Evolutionary conservation across 495 filamentous ascomycete genomes (phyloP).

Genomic region (Articulospora tetracladia): DNA sequence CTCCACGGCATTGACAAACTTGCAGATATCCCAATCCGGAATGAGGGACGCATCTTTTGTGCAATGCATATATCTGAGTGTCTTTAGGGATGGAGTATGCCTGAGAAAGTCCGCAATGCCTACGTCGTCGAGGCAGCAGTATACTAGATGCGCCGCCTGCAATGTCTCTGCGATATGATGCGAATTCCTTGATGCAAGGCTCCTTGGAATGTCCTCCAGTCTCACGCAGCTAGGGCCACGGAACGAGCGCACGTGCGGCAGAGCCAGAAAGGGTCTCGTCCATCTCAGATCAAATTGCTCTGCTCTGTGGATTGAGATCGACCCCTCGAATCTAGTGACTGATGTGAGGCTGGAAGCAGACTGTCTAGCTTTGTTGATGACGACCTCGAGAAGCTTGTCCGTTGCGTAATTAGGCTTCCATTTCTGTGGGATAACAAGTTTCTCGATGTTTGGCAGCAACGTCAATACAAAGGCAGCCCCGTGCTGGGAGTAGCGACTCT

Average conservation of each 20-base stretch:
- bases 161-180: conserved; percentile 24
- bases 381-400: conserved; percentile 26
- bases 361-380: conserved; percentile 25
- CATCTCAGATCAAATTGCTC: conserved; percentile 26
- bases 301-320: conserved; percentile 10
- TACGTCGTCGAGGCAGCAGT: conserved; percentile 30
- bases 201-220: conserved; percentile 19
- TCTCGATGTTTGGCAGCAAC: conserved; percentile 33
- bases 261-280: conserved; percentile 28
- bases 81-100: conserved; percentile 30
- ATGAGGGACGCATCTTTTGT: conserved; percentile 11
- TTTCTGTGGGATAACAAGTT: conserved; percentile 21
- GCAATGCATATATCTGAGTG: conserved; percentile 32
- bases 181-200: conserved; percentile 20
- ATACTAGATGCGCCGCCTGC: conserved; percentile 24
- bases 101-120: conserved; percentile 34
- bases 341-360: conserved; percentile 23
- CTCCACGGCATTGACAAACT: conserved; percentile 31
- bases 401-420: conserved; percentile 21
- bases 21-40: conserved; percentile 34
- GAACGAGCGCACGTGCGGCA: conserved; percentile 29
- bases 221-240: conserved; percentile 23
- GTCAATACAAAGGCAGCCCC: conserved; percentile 33
- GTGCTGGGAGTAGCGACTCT: conserved; percentile 31
- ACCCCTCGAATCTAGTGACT: conserved; percentile 25